Evolutionary conservation across 176 grass and related monocot genomes (phyloP).

Genomic region (Musa schizocarpa): DNA sequence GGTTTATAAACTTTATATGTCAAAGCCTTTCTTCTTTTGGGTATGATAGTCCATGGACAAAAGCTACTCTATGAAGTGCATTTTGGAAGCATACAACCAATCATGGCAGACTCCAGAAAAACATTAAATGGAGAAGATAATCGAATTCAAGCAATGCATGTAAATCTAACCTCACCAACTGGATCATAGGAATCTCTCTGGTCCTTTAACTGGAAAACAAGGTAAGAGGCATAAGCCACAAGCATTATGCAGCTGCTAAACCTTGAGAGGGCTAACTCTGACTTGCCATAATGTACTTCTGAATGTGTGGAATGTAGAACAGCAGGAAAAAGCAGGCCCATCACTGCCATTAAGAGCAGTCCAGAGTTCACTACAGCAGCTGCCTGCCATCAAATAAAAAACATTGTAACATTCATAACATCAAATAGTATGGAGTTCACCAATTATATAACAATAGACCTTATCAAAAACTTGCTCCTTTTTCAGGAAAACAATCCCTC

Average conservation of each 20-base stretch:
- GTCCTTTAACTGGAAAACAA: conserved; percentile 47
- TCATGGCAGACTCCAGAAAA: neutral
- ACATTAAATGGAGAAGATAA: neutral
- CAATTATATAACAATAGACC: conserved; percentile 21
- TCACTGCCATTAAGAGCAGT: conserved; percentile 70
- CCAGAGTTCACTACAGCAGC: conserved; percentile 66
- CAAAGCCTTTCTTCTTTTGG: too few relatives aligned
- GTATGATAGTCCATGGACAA: too few relatives aligned
- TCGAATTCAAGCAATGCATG: neutral
- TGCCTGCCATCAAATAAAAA: conserved; percentile 28
- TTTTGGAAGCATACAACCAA: too few relatives aligned
- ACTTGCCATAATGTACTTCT: conserved; percentile 57
- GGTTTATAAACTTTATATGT: too few relatives aligned
- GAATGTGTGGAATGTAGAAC: conserved; percentile 66
- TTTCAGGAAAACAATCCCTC: conserved; percentile 45
- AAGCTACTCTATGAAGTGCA: too few relatives aligned
- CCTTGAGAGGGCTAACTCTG: conserved; percentile 60
- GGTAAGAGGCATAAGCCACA: conserved; percentile 57
- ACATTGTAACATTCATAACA: neutral
- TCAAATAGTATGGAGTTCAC: neutral
- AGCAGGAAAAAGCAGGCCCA: conserved; percentile 55
- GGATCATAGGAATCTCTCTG: conserved; percentile 17
- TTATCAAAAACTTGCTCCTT: conserved; percentile 62
- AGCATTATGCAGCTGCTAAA: conserved; percentile 86
- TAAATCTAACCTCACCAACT: conserved; percentile 28